These are phyloP conservation scores for Malassezia slooffiae DNA, from an alignment of 1,284 basidiomycete species.

Conservation along the genomic window DNA sequence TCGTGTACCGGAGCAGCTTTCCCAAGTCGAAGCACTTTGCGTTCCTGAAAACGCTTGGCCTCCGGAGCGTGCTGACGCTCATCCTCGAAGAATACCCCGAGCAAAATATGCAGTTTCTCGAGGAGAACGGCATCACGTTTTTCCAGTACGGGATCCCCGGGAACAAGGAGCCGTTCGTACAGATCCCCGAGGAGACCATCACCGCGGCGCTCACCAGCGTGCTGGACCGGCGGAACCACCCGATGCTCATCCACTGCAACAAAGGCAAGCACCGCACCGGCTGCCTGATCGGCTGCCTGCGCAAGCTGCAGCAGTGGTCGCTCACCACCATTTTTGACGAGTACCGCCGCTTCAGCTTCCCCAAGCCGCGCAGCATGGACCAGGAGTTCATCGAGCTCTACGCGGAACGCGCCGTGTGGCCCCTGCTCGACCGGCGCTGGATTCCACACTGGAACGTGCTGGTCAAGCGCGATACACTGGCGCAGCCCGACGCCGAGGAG, in stretches of 20 bases:
- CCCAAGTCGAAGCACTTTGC: constrained; percentile 53
- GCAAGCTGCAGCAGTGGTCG: constrained; percentile 53
- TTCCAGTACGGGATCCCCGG: constrained; percentile 54
- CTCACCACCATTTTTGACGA: constrained; percentile 54
- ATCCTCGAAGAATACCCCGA: constrained; percentile 51
- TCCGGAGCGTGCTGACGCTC: constrained; percentile 51
- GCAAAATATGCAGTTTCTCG: constrained; percentile 50
- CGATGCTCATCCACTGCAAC: constrained; percentile 55
- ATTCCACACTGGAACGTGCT: constrained; percentile 21
- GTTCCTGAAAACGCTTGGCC: constrained; percentile 51
- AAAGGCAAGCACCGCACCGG: constrained; percentile 56
- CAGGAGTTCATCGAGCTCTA: constrained; percentile 54
- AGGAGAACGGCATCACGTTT: constrained; percentile 48
- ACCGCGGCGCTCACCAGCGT: constrained; percentile 52
- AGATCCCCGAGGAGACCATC: constrained; percentile 52
- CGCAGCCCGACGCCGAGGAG: background rate
- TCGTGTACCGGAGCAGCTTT: constrained; percentile 51
- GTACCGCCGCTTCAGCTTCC: constrained; percentile 51
- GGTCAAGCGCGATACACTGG: background rate
- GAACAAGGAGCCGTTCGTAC: constrained; percentile 50
- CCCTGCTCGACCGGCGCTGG: constrained; percentile 11
- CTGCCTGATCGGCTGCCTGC: constrained; percentile 53
- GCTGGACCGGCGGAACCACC: constrained; percentile 53
- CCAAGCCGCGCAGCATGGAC: constrained; percentile 52
- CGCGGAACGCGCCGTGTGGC: constrained; percentile 21